These are phyloP conservation scores for Murraya paniculata DNA, from an alignment of 345 rosid species.

Conservation along the genomic window DNA sequence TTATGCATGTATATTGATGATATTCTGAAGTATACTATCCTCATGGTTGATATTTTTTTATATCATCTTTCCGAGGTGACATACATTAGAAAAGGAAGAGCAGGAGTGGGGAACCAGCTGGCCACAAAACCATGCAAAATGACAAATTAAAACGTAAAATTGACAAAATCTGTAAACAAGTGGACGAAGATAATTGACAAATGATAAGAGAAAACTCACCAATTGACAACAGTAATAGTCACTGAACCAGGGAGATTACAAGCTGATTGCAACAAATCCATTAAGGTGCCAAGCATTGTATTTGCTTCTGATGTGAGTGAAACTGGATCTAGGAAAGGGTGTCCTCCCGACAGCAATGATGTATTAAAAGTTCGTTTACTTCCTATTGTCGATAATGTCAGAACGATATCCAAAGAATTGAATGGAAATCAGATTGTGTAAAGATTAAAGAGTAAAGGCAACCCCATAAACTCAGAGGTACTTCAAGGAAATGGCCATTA, in stretches of 20 bases:
- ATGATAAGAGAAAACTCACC: constrained; percentile 60
- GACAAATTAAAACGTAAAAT: not conserved
- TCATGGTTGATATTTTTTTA: not conserved
- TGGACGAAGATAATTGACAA: not conserved
- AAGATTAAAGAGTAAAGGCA: constrained; percentile 12
- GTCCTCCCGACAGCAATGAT: constrained; percentile 72
- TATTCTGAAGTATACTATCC: not conserved
- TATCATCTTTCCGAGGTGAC: not conserved
- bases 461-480: constrained; percentile 7
- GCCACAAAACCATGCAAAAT: not conserved
- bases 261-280: constrained; percentile 63
- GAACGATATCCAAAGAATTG: constrained; percentile 13
- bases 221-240: constrained; percentile 61
- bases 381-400: constrained; percentile 40
- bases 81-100: not conserved
- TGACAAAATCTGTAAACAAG: not conserved
- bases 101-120: not conserved
- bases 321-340: constrained; percentile 65
- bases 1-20: not conserved
- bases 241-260: constrained; percentile 62
- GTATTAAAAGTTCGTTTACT: constrained; percentile 54
- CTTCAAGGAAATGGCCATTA: not conserved
- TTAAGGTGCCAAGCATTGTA: constrained; percentile 46
- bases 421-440: not conserved
- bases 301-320: constrained; percentile 64